These are phyloP conservation scores for Aspergillus sp. DNA, from an alignment of 2,329 filamentous ascomycete species.

Conservation along the genomic window DNA sequence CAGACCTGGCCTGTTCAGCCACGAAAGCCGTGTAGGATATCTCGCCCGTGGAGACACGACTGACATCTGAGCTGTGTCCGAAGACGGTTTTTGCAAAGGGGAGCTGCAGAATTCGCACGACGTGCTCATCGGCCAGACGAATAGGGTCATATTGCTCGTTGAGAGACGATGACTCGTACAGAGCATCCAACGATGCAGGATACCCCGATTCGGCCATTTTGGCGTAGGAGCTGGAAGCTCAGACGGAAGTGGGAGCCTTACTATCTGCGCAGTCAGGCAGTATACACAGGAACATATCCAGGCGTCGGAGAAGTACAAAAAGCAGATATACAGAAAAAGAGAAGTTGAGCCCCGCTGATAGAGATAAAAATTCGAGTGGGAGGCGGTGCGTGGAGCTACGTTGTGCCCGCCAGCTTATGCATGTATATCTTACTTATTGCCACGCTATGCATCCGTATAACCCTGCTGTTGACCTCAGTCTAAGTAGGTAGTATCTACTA, in stretches of 20 bases:
- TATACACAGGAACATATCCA: neutral
- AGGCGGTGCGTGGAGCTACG: too few species aligned
- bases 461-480: too few species aligned
- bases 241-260: slow-evolving; percentile 3
- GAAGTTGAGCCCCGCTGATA: neutral
- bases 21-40: slow-evolving; percentile 30
- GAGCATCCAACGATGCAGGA: slow-evolving; percentile 23
- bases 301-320: too few species aligned
- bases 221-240: too few species aligned
- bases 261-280: neutral
- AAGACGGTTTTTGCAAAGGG: slow-evolving; percentile 31
- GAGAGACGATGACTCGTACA: slow-evolving; percentile 22
- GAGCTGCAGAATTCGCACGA: slow-evolving; percentile 23
- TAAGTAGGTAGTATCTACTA: too few species aligned
- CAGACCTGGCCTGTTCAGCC: slow-evolving; percentile 21
- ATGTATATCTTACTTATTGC: too few species aligned
- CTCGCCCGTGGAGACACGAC: slow-evolving; percentile 22
- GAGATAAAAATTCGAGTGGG: too few species aligned
- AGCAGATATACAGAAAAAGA: too few species aligned
- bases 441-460: too few species aligned
- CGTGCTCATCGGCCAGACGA: slow-evolving; percentile 23
- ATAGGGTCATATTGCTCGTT: slow-evolving; percentile 26
- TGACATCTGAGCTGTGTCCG: slow-evolving; percentile 25
- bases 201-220: slow-evolving; percentile 19
- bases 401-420: too few species aligned